Conservation (phyloP, 164 flowering plant species). For the Amborella trichopoda region DNA sequence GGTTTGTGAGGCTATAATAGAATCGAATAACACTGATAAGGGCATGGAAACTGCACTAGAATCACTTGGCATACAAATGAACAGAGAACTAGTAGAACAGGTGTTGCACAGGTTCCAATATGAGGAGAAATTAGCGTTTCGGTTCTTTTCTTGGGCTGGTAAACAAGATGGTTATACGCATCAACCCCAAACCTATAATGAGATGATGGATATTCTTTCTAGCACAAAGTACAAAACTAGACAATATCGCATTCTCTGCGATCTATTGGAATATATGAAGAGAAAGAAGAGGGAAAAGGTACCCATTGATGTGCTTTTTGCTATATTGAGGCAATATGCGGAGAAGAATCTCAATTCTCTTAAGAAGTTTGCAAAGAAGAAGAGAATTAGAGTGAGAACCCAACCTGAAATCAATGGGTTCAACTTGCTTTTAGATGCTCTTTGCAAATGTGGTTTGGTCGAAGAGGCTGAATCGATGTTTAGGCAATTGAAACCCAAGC, state of each 20-base stretch:
- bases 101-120: conserved; percentile 43
- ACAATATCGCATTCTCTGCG: conserved; percentile 76
- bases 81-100: conserved; percentile 41
- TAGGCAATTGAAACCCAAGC: conserved; percentile 37
- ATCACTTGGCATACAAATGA: conserved; percentile 24
- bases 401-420: conserved; percentile 83
- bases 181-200: conserved; percentile 42
- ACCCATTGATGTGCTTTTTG: conserved; percentile 60
- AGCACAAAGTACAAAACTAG: conserved; percentile 65
- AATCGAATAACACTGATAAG: conserved; percentile 19
- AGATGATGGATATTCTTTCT: conserved; percentile 77
- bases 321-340: conserved; percentile 50
- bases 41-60: conserved; percentile 63
- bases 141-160: conserved; percentile 86
- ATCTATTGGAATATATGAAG: conserved; percentile 88
- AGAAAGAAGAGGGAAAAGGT: conserved; percentile 46
- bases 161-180: conserved; percentile 55
- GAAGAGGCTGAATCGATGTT: conserved; percentile 68
- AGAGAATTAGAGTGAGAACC: conserved; percentile 63
- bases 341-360: conserved; percentile 60
- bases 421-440: conserved; percentile 70
- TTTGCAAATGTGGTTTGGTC: conserved; percentile 80
- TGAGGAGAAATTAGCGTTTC: conserved; percentile 75
- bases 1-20: conserved; percentile 28
- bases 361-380: conserved; percentile 68